Evolutionary conservation across 495 filamentous ascomycete genomes (phyloP).

Genomic region (Penicillium silybi): DNA sequence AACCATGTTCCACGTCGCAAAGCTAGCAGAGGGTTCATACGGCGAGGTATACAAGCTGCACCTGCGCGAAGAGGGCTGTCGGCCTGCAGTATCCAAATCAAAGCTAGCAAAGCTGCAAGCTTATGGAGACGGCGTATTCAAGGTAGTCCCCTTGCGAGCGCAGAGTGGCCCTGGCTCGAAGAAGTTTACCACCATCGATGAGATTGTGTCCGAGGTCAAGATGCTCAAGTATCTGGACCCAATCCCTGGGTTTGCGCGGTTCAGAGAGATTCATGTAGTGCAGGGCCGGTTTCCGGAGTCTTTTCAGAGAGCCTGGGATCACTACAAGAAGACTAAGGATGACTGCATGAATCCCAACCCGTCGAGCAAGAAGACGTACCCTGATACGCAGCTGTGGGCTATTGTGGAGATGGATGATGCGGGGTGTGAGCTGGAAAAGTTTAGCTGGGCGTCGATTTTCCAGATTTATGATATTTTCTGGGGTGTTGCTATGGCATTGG

Average conservation of each 20-base stretch:
- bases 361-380: constrained; percentile 52
- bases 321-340: constrained; percentile 54
- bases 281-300: constrained; percentile 60
- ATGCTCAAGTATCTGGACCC: constrained; percentile 73
- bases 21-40: constrained; percentile 51
- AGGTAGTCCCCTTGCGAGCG: constrained; percentile 47
- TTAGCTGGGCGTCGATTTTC: constrained; percentile 46
- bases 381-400: constrained; percentile 67
- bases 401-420: constrained; percentile 88
- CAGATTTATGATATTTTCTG: constrained; percentile 85
- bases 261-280: constrained; percentile 72
- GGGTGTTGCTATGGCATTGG: constrained; percentile 70
- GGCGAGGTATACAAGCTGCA: constrained; percentile 49
- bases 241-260: constrained; percentile 89
- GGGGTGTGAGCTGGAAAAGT: constrained; percentile 70
- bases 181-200: constrained; percentile 46
- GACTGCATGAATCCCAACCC: constrained; percentile 65
- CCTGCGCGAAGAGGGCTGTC: constrained; percentile 33
- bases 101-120: constrained; percentile 35
- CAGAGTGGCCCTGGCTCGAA: constrained; percentile 42
- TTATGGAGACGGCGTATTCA: constrained; percentile 47
- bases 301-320: constrained; percentile 65
- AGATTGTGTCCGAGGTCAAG: constrained; percentile 63
- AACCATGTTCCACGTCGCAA: constrained; percentile 41
- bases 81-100: constrained; percentile 40